Percentiles rank a stretch among this genome's conserved stretches.
phyloP scores from a whole-genome alignment of 1,284 basidiomycete species.

The Leccinum insolens region DNA sequence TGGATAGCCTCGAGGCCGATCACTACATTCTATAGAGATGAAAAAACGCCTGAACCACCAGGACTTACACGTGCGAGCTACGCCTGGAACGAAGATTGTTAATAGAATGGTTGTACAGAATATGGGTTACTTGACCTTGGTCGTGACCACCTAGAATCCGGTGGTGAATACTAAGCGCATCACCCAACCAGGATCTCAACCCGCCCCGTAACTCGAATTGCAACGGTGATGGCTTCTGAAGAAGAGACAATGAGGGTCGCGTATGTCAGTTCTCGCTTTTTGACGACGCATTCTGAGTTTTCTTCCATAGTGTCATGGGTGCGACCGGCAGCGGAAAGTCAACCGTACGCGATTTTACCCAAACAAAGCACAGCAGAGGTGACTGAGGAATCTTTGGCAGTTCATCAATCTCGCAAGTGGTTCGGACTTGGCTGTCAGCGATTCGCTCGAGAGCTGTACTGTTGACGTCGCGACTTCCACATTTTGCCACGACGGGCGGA shows the following conservation, averaged over 20 bases:
- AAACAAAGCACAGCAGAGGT: background rate
- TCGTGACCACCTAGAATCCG: background rate
- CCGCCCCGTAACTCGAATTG: background rate
- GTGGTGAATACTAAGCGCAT: background rate
- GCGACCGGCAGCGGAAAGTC: conserved; percentile 48
- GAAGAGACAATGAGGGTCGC: conserved; percentile 28
- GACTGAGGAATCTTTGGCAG: conserved; percentile 17
- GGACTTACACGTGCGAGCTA: background rate
- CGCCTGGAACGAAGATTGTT: background rate
- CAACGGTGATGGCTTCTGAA: conserved; percentile 21
- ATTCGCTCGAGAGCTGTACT: conserved; percentile 39
- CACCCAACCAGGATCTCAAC: background rate
- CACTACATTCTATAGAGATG: background rate
- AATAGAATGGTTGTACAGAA: conserved; percentile 16
- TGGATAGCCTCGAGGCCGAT: conserved; percentile 17
- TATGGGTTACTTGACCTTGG: background rate
- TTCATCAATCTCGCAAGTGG: conserved; percentile 38
- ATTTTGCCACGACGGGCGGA: conserved; percentile 29
- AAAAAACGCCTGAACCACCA: conserved; percentile 7
- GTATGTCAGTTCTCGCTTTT: conserved; percentile 18
- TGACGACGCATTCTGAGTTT: conserved; percentile 5
- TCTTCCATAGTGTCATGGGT: conserved; percentile 42
- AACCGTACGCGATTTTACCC: conserved; percentile 33
- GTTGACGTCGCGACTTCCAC: conserved; percentile 30
- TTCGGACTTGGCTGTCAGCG: conserved; percentile 33